Base-by-base conservation (phyloP, 2,329 filamentous ascomycete species). In the Penicillium glabrum region DNA sequence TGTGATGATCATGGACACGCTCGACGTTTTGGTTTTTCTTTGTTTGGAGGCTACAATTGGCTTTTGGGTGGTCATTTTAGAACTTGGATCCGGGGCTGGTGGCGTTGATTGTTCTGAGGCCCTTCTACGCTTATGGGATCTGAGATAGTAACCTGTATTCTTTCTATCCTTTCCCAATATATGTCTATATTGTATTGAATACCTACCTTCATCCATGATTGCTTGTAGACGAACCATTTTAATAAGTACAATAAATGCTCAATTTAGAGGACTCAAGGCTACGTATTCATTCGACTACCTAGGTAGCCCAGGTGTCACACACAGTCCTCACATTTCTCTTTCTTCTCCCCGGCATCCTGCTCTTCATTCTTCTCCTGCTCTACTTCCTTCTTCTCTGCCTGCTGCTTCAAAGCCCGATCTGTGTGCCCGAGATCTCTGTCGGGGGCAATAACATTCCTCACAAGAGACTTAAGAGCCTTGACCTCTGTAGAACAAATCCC, bases 391-490 rank as follows among this genome's bases (percentile, higher is more conserved):
- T 16, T 74, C 72, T 56, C 79, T 2, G 69, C 69, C 54, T 81
- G 77, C 44, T 67, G 68, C 57, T 67, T 72, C 61, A 78, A 63
- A 1, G 76, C 76, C 53, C 85, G 80, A 72, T 93, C 89, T 24
- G 91, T 88, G 76, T 98, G 93, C 0, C 93, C 93, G 52, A 97
- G 77, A 69, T 93, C 84, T 60, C 89, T 82, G 1, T 79, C 80
- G 0, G 93, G 93, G 67, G 95, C 88, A 65, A 97, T 87, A 51
- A 90, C 82, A 76, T 97, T 90, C 56, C 93, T 81, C 5, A 97
- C 86, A 16, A 88, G 82, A 58, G 91, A 86, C 78, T 98, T 97
- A 44, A 97, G 82, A 64, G 93, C 88, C 76, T 97, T 96, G 2
- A 90, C 92, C 77, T 97, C 92, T 77, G 46, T 45, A 44, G 8